Evolutionary conservation across 345 rosid genomes (phyloP), one percentile per base, ranked within the genome.

Genomic region (Acer campestre): DNA sequence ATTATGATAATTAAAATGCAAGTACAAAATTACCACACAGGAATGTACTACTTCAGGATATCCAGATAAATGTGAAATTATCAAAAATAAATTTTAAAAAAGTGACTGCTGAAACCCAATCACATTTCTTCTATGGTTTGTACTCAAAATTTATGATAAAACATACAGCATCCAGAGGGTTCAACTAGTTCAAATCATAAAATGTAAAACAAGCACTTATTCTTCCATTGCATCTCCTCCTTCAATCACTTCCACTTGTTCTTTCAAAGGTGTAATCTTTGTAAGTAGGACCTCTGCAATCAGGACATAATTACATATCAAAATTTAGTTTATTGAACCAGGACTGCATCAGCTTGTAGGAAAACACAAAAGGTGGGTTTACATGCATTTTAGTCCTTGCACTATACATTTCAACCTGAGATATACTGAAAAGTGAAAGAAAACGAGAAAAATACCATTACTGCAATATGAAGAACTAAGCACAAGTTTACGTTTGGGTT

Each of bases 191-290:
- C 14, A 23, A 22, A 5, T 22, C 11, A 40, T 3, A 23, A 25
- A 23, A 63, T 23, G 40, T 27, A 27, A 11, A 31, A 44, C 31
- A 68, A 25, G 53, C 10, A 49, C 25, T 68, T 64, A 74, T 53
- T 74, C 71, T 79, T 79, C 78, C 75, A 74, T 74, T 1, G 82
- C 70, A 62, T 62, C 75, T 49, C 78, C 78, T 31, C 22, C 70
- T 74, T 68, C 82, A 35, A 61, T 51, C 16, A 68, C 70, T 25
- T 68, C 70, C 6, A 68, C 59, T 20, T 17, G 38, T 69, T 53
- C 64, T 20, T 10, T 56, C 63, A 78, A 38, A 2, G 69, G 35
- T 1, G 74, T 68, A 46, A 61, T 61, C 65, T 68, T 68, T 35
- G 78, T 68, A 40, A 68, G 4, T 7, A 79, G 77, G 31, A 67